phyloP scores from a whole-genome alignment of 2,329 filamentous ascomycete genomes.

The Neofusicoccum kwambonambiense region DNA sequence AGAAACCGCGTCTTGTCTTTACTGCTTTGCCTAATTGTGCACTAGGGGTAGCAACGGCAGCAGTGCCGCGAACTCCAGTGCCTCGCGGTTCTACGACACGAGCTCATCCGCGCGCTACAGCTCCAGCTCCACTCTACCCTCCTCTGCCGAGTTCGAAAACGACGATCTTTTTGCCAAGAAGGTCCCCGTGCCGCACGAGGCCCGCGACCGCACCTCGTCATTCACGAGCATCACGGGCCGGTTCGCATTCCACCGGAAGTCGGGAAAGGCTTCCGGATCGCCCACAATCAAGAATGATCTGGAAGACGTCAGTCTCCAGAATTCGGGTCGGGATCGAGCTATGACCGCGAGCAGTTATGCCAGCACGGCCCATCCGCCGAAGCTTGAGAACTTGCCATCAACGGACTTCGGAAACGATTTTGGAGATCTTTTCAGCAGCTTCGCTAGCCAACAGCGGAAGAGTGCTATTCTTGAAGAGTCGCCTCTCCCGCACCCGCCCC shows the following conservation, averaged over 20 bases:
- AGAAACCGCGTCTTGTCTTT: not conserved
- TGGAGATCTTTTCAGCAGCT: constrained; percentile 48
- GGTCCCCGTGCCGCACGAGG: constrained; percentile 1
- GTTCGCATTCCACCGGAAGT: constrained; percentile 17
- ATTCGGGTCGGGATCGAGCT: constrained; percentile 29
- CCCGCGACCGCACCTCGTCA: constrained; percentile 13
- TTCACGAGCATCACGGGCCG: constrained; percentile 15
- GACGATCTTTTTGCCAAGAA: constrained; percentile 26
- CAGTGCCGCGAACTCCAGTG: constrained; percentile 34
- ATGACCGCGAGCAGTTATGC: constrained; percentile 51
- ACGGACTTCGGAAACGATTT: constrained; percentile 45
- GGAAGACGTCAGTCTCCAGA: constrained; percentile 7
- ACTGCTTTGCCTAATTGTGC: constrained; percentile 14
- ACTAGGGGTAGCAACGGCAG: constrained; percentile 42
- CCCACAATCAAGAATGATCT: constrained; percentile 3
- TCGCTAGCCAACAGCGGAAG: constrained; percentile 38
- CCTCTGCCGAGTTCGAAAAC: constrained; percentile 38
- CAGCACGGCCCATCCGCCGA: constrained; percentile 44
- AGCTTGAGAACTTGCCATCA: constrained; percentile 34
- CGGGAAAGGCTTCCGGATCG: not conserved
- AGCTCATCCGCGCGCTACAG: constrained; percentile 30
- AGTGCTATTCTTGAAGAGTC: constrained; percentile 15
- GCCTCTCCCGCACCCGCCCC: constrained; percentile 7
- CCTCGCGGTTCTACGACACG: constrained; percentile 35
- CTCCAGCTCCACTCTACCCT: constrained; percentile 40